phyloP scores from a whole-genome alignment of 169 alveolate genomes.

The Plasmodium gaboni region DNA sequence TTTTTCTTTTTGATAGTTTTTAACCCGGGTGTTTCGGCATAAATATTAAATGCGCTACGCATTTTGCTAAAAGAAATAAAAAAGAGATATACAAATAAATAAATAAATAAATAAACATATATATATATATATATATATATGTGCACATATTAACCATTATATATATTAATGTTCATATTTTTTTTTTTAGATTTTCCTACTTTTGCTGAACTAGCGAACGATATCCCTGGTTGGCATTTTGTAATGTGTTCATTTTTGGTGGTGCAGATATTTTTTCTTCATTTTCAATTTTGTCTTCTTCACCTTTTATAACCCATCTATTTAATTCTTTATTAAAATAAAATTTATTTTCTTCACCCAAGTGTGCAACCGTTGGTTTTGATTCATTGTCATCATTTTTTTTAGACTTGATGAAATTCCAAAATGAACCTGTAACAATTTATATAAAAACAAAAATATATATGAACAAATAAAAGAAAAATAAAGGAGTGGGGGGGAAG shows the following conservation, averaged over 20 bases:
- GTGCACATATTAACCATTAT: too few species aligned
- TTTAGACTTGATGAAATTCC: constrained; percentile 67
- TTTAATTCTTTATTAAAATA: constrained; percentile 89
- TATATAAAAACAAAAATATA: too few species aligned
- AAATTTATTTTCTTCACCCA: constrained; percentile 91
- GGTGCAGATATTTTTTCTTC: constrained; percentile 54
- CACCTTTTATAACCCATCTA: constrained; percentile 92
- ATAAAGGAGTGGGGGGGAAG: neutral
- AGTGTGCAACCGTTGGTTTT: constrained; percentile 75
- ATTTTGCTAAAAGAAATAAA: constrained; percentile 59
- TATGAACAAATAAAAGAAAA: too few species aligned
- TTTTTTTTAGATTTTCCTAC: constrained; percentile 1
- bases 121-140: too few species aligned
- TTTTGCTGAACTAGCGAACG: constrained; percentile 69
- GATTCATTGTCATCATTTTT: constrained; percentile 65
- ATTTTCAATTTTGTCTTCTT: constrained; percentile 83
- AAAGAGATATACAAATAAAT: neutral
- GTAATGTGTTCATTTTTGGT: constrained; percentile 60
- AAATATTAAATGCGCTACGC: constrained; percentile 79
- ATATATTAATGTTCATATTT: too few species aligned
- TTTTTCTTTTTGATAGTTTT: constrained; percentile 76
- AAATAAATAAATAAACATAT: too few species aligned
- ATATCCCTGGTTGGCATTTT: constrained; percentile 33
- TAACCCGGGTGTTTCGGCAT: constrained; percentile 86
- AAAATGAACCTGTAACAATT: constrained; percentile 35